Conservation (phyloP, 495 filamentous ascomycete species). For the Xylaria bambusicola region DNA sequence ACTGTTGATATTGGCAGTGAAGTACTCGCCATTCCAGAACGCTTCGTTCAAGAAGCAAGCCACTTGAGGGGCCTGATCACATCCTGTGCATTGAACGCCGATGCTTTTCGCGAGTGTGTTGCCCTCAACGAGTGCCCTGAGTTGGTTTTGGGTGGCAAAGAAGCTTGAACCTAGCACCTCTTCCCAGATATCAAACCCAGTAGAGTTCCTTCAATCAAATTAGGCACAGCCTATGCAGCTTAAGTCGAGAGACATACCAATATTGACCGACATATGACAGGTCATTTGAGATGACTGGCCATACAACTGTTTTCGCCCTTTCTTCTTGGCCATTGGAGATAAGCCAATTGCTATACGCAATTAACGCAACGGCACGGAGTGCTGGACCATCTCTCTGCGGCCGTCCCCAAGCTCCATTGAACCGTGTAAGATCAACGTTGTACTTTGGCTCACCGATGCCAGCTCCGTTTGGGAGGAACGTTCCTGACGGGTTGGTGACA, state of each 20-base stretch:
- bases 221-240: not conserved
- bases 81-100: slow-evolving; percentile 42
- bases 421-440: slow-evolving; percentile 53
- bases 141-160: slow-evolving; percentile 32
- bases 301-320: slow-evolving; percentile 41
- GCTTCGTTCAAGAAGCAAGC: slow-evolving; percentile 51
- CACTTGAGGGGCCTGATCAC: slow-evolving; percentile 52
- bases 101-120: slow-evolving; percentile 24
- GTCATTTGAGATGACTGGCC: slow-evolving; percentile 60
- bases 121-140: slow-evolving; percentile 41
- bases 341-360: slow-evolving; percentile 42
- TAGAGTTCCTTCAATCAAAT: slow-evolving; percentile 35
- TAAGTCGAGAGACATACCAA: slow-evolving; percentile 50
- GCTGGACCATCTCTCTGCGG: slow-evolving; percentile 66
- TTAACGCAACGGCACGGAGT: slow-evolving; percentile 50
- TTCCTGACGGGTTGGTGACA: slow-evolving; percentile 47
- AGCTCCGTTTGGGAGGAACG: slow-evolving; percentile 36
- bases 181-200: slow-evolving; percentile 57
- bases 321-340: slow-evolving; percentile 29
- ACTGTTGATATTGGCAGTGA: slow-evolving; percentile 33
- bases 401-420: slow-evolving; percentile 61
- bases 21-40: slow-evolving; percentile 50
- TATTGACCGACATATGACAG: slow-evolving; percentile 55
- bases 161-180: slow-evolving; percentile 58
- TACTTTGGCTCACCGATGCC: slow-evolving; percentile 67